Conservation (phyloP, 495 filamentous ascomycete species). For the Oidiodendron maius region DNA sequence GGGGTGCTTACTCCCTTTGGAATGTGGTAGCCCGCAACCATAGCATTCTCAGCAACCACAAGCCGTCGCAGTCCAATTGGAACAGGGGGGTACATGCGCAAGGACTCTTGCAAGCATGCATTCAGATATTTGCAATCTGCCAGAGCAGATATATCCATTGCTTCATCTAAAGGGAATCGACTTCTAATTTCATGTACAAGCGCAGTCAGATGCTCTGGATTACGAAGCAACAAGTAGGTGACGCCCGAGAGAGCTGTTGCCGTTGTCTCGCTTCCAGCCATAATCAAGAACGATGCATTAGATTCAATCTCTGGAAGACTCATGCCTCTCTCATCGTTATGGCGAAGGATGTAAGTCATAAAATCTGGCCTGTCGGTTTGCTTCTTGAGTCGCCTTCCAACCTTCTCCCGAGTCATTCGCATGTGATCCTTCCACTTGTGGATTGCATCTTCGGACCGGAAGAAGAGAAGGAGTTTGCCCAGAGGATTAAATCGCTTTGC, state of each 20-base stretch:
- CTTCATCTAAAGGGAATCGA: constrained; percentile 29
- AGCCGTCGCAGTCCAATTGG: not conserved
- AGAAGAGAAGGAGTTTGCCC: not conserved
- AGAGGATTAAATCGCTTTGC: not conserved
- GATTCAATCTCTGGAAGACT: not conserved
- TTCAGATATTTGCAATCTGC: constrained; percentile 22
- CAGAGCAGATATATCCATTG: constrained; percentile 29
- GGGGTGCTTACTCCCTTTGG: constrained; percentile 5
- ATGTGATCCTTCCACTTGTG: not conserved
- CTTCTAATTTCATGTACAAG: constrained; percentile 38
- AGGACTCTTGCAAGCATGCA: constrained; percentile 28
- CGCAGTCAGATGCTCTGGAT: constrained; percentile 13
- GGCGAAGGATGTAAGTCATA: not conserved
- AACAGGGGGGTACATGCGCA: constrained; percentile 30
- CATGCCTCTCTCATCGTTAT: not conserved
- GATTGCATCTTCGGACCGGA: not conserved
- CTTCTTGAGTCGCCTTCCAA: not conserved
- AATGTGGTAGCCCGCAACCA: constrained; percentile 9
- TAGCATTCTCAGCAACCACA: constrained; percentile 2
- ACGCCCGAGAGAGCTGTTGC: constrained; percentile 38
- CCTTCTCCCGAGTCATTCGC: not conserved
- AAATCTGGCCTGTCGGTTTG: not conserved
- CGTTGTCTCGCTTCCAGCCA: constrained; percentile 43
- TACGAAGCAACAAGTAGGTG: constrained; percentile 28
- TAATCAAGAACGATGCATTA: constrained; percentile 7